Percentiles rank a stretch among this genome's conserved stretches.
Conservation (phyloP, 1,284 basidiomycete genomes). For the Leucoagaricus sp. region DNA sequence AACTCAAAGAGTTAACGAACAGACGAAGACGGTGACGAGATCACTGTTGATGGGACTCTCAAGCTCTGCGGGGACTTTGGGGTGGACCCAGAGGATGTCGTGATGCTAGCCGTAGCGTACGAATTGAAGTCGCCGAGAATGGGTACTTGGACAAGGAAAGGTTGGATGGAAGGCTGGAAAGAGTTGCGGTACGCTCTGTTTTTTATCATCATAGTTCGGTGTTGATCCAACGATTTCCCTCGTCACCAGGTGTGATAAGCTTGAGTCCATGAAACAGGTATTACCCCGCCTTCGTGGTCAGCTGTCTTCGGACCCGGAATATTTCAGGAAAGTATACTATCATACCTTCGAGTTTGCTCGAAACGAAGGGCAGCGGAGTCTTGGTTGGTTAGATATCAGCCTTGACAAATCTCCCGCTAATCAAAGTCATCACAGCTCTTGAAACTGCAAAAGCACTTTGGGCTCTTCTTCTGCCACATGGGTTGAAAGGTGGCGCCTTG, state of each 20-base stretch:
- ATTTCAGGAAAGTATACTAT: constrained; percentile 88
- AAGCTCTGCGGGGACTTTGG: constrained; percentile 67
- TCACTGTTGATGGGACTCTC: constrained; percentile 76
- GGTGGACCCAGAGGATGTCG: constrained; percentile 76
- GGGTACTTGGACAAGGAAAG: constrained; percentile 75
- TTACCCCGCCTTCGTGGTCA: constrained; percentile 62
- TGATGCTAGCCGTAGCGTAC: constrained; percentile 75
- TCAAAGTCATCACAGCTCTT: constrained; percentile 42
- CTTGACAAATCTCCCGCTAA: neutral
- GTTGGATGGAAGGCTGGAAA: constrained; percentile 86
- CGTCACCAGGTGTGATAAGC: constrained; percentile 64
- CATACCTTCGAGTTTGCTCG: constrained; percentile 89
- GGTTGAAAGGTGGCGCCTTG: constrained; percentile 72
- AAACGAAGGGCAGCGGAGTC: constrained; percentile 72
- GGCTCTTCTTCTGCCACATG: constrained; percentile 81
- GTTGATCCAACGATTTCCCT: constrained; percentile 1
- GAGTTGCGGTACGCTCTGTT: constrained; percentile 50
- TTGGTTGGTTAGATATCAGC: constrained; percentile 44
- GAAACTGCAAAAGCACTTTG: constrained; percentile 86
- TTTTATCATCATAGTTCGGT: constrained; percentile 3
- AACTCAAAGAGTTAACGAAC: neutral
- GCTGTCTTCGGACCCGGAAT: constrained; percentile 67
- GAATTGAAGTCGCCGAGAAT: constrained; percentile 75
- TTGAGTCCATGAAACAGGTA: constrained; percentile 64
- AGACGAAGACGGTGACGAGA: constrained; percentile 50